Percentiles rank a stretch among this genome's conserved stretches.
These are phyloP conservation scores for Agapanthus africanus DNA, from an alignment of 106 monocot species.

Conservation along the genomic window DNA sequence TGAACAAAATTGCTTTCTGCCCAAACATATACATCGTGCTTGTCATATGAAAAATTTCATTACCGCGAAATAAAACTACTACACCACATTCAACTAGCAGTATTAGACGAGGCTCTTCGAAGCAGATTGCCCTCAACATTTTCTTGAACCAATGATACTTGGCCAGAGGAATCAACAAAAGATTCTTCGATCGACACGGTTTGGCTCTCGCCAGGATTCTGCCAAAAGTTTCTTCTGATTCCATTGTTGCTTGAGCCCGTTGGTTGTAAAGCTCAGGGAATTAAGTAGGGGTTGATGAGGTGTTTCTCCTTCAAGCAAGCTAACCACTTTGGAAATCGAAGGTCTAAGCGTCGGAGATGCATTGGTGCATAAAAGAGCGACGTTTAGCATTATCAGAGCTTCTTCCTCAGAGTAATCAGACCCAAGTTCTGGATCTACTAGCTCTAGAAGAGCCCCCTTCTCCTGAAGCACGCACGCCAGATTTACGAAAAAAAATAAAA, in stretches of 20 bases:
- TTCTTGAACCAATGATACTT: too few relatives aligned
- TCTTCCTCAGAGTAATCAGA: conserved; percentile 17
- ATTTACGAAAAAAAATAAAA: neutral
- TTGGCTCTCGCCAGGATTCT: too few relatives aligned
- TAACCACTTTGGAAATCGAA: conserved; percentile 14
- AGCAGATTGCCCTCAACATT: too few relatives aligned
- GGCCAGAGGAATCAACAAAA: too few relatives aligned
- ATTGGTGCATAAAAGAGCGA: conserved; percentile 22
- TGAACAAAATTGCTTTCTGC: too few relatives aligned
- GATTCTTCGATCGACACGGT: too few relatives aligned
- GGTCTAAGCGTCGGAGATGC: conserved; percentile 24
- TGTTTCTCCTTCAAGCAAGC: conserved; percentile 14
- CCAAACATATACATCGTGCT: too few relatives aligned
- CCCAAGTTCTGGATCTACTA: conserved; percentile 16
- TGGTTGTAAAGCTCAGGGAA: neutral
- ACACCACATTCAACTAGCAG: too few relatives aligned
- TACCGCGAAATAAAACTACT: too few relatives aligned
- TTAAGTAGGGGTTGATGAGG: conserved; percentile 12
- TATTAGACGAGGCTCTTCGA: too few relatives aligned
- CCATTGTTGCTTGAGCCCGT: neutral
- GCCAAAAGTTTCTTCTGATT: neutral
- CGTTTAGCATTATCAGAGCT: conserved; percentile 8
- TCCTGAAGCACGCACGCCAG: conserved; percentile 22
- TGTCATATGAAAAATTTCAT: too few relatives aligned
- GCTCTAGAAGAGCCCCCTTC: conserved; percentile 13